A percentile compares a stretch with the other conserved stretches of the same genome.
Conservation (phyloP, 2,329 filamentous ascomycete genomes). For the Ophiostoma piceae region DNA sequence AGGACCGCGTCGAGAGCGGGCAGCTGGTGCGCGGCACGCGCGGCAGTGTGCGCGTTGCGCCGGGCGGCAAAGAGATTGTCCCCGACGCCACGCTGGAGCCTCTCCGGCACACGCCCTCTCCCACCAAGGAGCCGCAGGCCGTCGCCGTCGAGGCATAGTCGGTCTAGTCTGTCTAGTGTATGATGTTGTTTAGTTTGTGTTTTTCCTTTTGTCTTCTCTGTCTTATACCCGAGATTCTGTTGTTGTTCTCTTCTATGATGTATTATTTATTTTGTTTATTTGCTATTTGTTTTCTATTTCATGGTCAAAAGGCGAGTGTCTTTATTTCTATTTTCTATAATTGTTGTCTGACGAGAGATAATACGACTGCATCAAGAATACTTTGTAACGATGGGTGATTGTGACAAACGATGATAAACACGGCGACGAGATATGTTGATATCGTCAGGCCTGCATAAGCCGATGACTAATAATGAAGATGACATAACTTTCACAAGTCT, state of each 20-base stretch:
- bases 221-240: constrained; percentile 32
- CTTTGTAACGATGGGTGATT: too few species aligned
- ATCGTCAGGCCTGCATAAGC: too few species aligned
- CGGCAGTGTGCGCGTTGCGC: constrained; percentile 56
- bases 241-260: constrained; percentile 29
- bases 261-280: constrained; percentile 19
- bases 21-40: constrained; percentile 61
- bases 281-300: neutral
- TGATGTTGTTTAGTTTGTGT: constrained; percentile 1
- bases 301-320: neutral
- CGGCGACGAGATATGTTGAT: too few species aligned
- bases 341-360: too few species aligned
- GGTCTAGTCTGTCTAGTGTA: neutral
- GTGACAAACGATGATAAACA: too few species aligned
- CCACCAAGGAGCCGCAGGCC: constrained; percentile 29
- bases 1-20: constrained; percentile 74
- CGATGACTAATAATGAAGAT: too few species aligned
- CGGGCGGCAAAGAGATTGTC: constrained; percentile 32
- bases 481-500: too few species aligned
- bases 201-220: constrained; percentile 27
- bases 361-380: too few species aligned
- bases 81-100: constrained; percentile 23
- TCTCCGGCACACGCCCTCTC: constrained; percentile 30
- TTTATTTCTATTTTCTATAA: too few species aligned
- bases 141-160: constrained; percentile 31